Base-by-base conservation (phyloP, 2,329 filamentous ascomycete genomes). In the Simplicillium sp. region DNA sequence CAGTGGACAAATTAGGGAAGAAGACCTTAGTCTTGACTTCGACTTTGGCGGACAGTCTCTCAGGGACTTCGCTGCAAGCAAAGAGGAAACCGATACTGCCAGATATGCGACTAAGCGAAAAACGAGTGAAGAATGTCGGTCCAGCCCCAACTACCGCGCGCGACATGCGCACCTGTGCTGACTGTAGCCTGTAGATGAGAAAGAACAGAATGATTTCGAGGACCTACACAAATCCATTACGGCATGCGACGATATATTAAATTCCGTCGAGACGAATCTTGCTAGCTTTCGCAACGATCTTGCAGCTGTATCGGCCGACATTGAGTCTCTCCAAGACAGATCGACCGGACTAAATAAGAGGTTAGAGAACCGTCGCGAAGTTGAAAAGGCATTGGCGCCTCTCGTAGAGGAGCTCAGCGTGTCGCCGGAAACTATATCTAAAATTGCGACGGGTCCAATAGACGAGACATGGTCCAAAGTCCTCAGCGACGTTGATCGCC, bases 231-330 rank as follows among this genome's bases (percentile, higher is more conserved):
- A 76, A 53, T 94, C 89, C 4, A 97, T 98, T 53, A 64, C 72
- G 57, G 85, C 87, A 38, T 98, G 90, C 65, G 92, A 98, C 61
- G 84, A 94, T 57, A 87, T 97, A 38, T 74, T 97, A 36, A 85
- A 82, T 60, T 95, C 89, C 0, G 92, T 98, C 41, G 90, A 98
- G 65, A 81, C 78, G 28, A 97, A 96, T 58, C 71, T 98, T 40
- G 85, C 85, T 31, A 90, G 82, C 59, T 98, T 98, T 57, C 88
- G 94, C 57, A 85, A 88, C 45, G 94, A 98, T 60, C 76, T 98
- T 11, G 90, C 87, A 8, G 77, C 80, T 12, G 92, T 98, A 11
- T 96, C 92, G 2, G 83, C 88, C 7, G 92, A 98, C 58, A 98
- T 98, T 39, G 92, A 98, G 62, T 88, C 82, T 2, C 66, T 98